Evolutionary conservation across 176 grass and related monocot genomes (phyloP).

Genomic region (Oryza glumipatula): DNA sequence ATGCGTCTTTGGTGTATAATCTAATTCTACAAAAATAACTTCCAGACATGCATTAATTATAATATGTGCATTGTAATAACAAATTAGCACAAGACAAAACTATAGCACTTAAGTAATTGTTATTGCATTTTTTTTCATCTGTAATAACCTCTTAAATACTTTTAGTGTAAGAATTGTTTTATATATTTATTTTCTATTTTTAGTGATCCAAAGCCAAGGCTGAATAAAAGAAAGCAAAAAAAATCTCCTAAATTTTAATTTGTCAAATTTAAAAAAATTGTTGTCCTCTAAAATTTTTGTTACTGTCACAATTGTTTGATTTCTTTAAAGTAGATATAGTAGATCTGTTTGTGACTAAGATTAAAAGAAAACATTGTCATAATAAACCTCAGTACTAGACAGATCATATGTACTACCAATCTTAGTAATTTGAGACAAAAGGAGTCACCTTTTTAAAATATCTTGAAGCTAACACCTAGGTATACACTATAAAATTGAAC

Average conservation of each 20-base stretch:
- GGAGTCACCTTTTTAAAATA: background rate
- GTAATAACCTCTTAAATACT: too few relatives aligned
- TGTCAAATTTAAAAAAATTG: background rate
- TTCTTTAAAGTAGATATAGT: background rate
- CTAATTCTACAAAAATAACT: too few relatives aligned
- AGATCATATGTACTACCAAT: background rate
- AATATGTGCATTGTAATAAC: too few relatives aligned
- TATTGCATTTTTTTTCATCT: too few relatives aligned
- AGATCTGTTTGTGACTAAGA: background rate
- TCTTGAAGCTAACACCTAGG: background rate
- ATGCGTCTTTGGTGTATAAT: too few relatives aligned
- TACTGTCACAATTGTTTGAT: background rate
- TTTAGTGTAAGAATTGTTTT: background rate
- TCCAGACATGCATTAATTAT: too few relatives aligned
- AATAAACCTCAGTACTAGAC: background rate
- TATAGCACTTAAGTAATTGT: too few relatives aligned
- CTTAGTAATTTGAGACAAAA: background rate
- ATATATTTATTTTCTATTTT: background rate
- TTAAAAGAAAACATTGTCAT: background rate
- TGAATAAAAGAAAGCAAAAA: background rate
- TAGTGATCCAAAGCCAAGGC: too few relatives aligned
- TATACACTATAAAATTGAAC: background rate
- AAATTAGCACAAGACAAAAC: too few relatives aligned
- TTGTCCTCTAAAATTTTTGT: background rate
- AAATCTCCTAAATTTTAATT: background rate